Evolutionary conservation across 441 rosid genomes (phyloP).

Genomic region (Jatropha multifida): DNA sequence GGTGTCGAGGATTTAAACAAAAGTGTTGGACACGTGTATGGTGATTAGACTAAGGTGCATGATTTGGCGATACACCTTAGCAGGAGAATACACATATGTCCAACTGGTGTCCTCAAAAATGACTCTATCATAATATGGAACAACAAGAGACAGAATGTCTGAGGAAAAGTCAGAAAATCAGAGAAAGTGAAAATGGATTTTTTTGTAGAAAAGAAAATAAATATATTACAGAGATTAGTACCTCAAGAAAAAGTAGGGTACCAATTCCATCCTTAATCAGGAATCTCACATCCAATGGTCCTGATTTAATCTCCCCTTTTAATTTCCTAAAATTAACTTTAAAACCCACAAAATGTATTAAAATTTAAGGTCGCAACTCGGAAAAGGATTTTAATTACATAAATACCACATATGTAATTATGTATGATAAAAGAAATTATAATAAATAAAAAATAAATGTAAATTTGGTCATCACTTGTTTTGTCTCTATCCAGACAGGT

Average conservation of each 20-base stretch:
- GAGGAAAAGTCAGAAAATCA: constrained; percentile 25
- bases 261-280: constrained; percentile 23
- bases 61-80: neutral
- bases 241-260: constrained; percentile 28
- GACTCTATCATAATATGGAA: constrained; percentile 14
- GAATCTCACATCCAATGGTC: constrained; percentile 26
- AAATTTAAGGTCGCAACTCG: neutral
- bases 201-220: constrained; percentile 7
- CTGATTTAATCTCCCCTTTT: constrained; percentile 5
- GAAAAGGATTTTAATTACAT: too few relatives aligned
- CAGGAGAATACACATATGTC: neutral
- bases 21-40: constrained; percentile 17
- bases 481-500: neutral
- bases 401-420: too few relatives aligned
- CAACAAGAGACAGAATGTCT: constrained; percentile 41
- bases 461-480: too few relatives aligned
- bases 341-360: neutral
- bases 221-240: constrained; percentile 14
- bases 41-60: constrained; percentile 21
- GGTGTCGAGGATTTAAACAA: neutral
- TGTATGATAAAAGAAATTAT: too few relatives aligned
- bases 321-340: neutral
- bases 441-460: too few relatives aligned
- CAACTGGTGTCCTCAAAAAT: neutral
- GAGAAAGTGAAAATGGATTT: constrained; percentile 9